phyloP scores from a whole-genome alignment of 345 rosid species.

The Eucalyptus cladocalyx region DNA sequence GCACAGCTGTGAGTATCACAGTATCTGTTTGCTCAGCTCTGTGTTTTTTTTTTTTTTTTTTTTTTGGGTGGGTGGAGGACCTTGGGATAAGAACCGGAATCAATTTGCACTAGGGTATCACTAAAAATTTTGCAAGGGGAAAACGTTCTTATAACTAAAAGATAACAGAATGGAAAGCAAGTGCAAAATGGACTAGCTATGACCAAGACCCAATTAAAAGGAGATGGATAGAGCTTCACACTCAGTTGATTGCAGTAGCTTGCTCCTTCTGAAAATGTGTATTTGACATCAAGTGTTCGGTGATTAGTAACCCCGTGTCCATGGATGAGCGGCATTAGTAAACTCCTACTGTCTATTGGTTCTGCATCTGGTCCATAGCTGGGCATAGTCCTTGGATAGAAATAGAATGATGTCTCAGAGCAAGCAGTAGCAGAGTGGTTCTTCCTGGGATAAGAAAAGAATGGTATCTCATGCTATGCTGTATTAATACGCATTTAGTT shows the following conservation, averaged over 20 bases:
- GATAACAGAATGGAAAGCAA: neutral
- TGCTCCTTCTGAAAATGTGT: neutral
- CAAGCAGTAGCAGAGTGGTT: neutral
- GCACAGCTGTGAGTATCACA: constrained; percentile 3
- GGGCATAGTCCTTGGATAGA: neutral
- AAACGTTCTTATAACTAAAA: neutral
- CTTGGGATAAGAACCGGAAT: neutral
- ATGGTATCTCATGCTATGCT: neutral
- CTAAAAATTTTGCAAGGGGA: neutral
- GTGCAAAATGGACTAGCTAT: neutral
- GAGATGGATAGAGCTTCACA: neutral
- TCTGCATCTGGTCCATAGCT: neutral
- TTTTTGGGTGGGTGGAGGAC: neutral
- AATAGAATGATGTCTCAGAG: neutral
- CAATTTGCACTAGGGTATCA: neutral
- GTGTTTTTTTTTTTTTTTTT: neutral
- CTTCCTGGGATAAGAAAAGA: neutral
- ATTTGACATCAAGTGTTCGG: neutral
- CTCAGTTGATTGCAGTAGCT: neutral
- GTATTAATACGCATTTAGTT: neutral
- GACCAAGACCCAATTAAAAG: neutral
- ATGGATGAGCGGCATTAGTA: neutral
- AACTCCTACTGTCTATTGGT: neutral
- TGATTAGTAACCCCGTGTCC: neutral
- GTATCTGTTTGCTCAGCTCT: neutral